Evolutionary conservation across 805 yeast species (phyloP).

Genomic region (Pichia insulana): DNA sequence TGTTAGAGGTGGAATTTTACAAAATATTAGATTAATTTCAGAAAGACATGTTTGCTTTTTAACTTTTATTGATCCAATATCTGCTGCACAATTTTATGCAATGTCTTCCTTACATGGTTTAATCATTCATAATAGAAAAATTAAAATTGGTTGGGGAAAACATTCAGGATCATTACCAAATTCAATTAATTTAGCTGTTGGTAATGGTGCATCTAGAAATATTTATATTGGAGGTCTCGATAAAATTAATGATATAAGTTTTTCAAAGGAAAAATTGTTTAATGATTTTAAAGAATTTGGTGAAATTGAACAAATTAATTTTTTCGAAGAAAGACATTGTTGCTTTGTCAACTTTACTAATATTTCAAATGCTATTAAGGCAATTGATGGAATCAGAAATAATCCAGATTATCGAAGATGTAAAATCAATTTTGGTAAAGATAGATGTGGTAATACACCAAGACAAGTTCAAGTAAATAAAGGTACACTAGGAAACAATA

Average conservation of each 20-base stretch:
- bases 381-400: constrained; percentile 83
- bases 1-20: constrained; percentile 89
- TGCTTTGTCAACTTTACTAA: constrained; percentile 89
- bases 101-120: constrained; percentile 87
- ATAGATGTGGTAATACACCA: constrained; percentile 91
- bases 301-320: constrained; percentile 91
- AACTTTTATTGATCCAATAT: constrained; percentile 92
- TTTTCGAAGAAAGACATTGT: constrained; percentile 73
- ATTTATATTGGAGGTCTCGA: constrained; percentile 67
- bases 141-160: constrained; percentile 96
- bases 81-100: constrained; percentile 96
- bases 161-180: constrained; percentile 89
- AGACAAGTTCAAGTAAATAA: constrained; percentile 44
- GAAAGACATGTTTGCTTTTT: constrained; percentile 91
- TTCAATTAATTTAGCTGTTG: constrained; percentile 80
- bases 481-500: not conserved
- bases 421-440: constrained; percentile 88
- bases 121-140: constrained; percentile 74
- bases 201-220: constrained; percentile 90
- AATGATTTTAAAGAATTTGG: constrained; percentile 76
- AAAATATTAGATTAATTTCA: constrained; percentile 66
- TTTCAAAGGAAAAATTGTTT: constrained; percentile 44
- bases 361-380: constrained; percentile 84
- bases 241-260: constrained; percentile 22
- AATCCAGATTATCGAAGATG: constrained; percentile 58